Base-by-base conservation (phyloP, 1,284 basidiomycete genomes). In the Fomitiporia mediterranea region DNA sequence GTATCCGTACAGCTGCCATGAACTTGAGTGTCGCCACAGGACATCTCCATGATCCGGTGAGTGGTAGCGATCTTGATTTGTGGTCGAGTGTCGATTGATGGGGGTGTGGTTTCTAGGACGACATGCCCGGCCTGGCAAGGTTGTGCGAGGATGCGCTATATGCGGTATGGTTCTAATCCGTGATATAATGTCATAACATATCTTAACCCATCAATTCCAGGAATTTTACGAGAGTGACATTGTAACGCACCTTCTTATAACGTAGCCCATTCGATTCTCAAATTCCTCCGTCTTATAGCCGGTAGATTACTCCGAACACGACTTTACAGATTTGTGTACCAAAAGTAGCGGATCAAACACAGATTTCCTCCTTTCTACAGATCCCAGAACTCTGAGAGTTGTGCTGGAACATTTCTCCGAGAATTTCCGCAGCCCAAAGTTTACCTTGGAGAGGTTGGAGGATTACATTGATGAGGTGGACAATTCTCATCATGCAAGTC, bases 401-500 rank as follows among this genome's bases (percentile, higher is more conserved):
- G 94, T 96, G 1, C 79, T 99, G 7, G 82, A 92, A 63, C 87
- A 95, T 34, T 99, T 99, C 70, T 81, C 95, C 0, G 88, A 86
- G 1, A 99, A 99, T 77, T 99, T 99, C 74, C 88, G 91, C 64
- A 88, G 86, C 37, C 97, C 97, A 0, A 79, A 97, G 51, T 99
- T 99, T 67, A 76, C 91, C 9, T 82, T 89, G 0, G 92, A 91
- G n/a, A 96, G 96, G 69, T 96, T 96, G 0, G 83, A 89, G 53
- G 83, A 97, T 46, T 97, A 99, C 72, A 83, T 98, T 63, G 94
- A 94, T 63, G 97, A 97, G 1, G 96, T 99, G 35, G 90, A 99
- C 37, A 90, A 99, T 68, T 98, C 94, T 1, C 97, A 99, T 69
- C 91, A 99, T 79, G 94, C 94, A 77, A 98, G 98, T 78, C 99